Percentiles rank a stretch among this genome's conserved stretches.
Conservation (phyloP, 2,329 filamentous ascomycete genomes). For the Rachicladosporium sp. region DNA sequence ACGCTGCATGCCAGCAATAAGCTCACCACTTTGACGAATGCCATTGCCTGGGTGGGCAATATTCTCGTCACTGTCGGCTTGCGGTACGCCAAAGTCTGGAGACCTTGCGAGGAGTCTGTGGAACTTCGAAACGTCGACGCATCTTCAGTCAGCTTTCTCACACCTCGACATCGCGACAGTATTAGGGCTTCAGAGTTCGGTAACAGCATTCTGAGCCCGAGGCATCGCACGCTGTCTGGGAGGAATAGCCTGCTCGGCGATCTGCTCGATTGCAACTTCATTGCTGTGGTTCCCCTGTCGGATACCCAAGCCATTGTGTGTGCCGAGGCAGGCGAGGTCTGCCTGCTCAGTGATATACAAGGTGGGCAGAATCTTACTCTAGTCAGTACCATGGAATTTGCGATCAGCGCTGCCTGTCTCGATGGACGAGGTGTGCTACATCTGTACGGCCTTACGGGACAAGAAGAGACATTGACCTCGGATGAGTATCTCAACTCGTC, state of each 20-base stretch:
- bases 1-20: constrained; percentile 78
- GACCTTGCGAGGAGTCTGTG: constrained; percentile 52
- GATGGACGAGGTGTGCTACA: constrained; percentile 47
- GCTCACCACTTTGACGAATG: constrained; percentile 74
- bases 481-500: too few relatives aligned
- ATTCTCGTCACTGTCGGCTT: constrained; percentile 77
- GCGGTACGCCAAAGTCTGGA: constrained; percentile 89
- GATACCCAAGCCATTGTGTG: constrained; percentile 68
- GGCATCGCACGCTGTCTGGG: constrained; percentile 62
- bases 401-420: constrained; percentile 54
- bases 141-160: constrained; percentile 9
- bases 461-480: too few relatives aligned
- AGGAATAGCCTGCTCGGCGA: constrained; percentile 77
- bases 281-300: constrained; percentile 59
- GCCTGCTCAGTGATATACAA: constrained; percentile 66
- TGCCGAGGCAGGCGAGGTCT: constrained; percentile 81
- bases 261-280: constrained; percentile 74
- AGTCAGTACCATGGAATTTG: constrained; percentile 54
- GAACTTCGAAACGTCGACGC: constrained; percentile 9
- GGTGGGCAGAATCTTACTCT: constrained; percentile 59
- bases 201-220: constrained; percentile 27
- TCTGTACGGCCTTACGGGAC: too few relatives aligned
- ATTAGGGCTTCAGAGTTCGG: constrained; percentile 18
- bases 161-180: constrained; percentile 23
- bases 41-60: constrained; percentile 83